Evolutionary conservation across 2,329 filamentous ascomycete genomes (phyloP).

Genomic region (Tolypocladium paradoxum): DNA sequence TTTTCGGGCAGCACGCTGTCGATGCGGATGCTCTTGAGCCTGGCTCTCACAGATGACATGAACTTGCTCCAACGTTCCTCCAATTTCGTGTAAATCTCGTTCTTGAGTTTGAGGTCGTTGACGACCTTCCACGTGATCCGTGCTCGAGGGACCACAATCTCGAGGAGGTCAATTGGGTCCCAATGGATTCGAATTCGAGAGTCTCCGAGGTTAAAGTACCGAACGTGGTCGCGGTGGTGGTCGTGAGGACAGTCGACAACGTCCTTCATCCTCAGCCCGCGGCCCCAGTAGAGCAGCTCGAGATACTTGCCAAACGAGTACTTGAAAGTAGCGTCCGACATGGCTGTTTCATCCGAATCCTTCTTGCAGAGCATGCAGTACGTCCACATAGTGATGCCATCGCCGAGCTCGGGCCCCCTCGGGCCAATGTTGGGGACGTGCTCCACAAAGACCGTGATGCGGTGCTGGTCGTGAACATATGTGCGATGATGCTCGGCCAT

Average conservation of each 20-base stretch:
- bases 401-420: slow-evolving; percentile 30
- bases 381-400: slow-evolving; percentile 92
- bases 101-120: slow-evolving; percentile 83
- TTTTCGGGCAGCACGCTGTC: slow-evolving; percentile 87
- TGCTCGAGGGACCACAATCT: slow-evolving; percentile 84
- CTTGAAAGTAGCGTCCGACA: slow-evolving; percentile 93
- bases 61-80: slow-evolving; percentile 78
- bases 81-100: slow-evolving; percentile 73
- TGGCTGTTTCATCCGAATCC: slow-evolving; percentile 78
- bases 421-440: slow-evolving; percentile 31
- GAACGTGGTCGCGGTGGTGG: slow-evolving; percentile 80
- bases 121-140: slow-evolving; percentile 97
- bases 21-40: slow-evolving; percentile 80
- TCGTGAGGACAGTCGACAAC: slow-evolving; percentile 74
- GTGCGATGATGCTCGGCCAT: slow-evolving; percentile 92
- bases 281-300: slow-evolving; percentile 95
- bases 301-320: slow-evolving; percentile 98
- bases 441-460: slow-evolving; percentile 85
- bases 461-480: slow-evolving; percentile 92
- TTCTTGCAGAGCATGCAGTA: slow-evolving; percentile 86
- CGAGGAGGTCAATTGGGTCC: slow-evolving; percentile 82
- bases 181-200: slow-evolving; percentile 83
- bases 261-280: slow-evolving; percentile 62
- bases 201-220: slow-evolving; percentile 85
- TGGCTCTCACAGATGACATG: slow-evolving; percentile 73